Evolutionary conservation across 2,329 filamentous ascomycete species (phyloP).

Genomic region (Ceratocystis papillata): DNA sequence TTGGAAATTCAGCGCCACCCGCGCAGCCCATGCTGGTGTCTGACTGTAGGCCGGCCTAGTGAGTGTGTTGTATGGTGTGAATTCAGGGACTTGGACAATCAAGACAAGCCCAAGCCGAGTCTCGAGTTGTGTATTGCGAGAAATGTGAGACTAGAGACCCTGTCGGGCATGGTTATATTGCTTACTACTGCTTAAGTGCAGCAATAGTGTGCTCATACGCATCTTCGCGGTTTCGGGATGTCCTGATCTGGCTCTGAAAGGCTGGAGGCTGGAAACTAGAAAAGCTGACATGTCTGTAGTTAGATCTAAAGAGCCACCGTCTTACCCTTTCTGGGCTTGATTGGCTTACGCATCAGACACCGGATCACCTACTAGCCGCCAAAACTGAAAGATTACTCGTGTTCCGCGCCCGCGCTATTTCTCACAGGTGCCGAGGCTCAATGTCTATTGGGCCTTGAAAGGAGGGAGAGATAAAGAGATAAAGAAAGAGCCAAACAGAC

Average conservation of each 20-base stretch:
- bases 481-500: too few species aligned
- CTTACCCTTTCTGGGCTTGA: not conserved
- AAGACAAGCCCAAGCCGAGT: slow-evolving; percentile 5
- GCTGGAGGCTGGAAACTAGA: not conserved
- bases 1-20: not conserved
- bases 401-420: not conserved
- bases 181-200: not conserved
- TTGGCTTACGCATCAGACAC: slow-evolving; percentile 3
- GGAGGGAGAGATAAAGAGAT: not conserved
- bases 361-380: not conserved
- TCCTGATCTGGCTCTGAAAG: not conserved
- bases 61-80: not conserved
- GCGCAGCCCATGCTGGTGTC: not conserved
- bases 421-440: not conserved
- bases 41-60: not conserved
- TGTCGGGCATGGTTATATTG: not conserved
- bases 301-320: not conserved
- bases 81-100: not conserved
- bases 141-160: slow-evolving; percentile 1
- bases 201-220: not conserved
- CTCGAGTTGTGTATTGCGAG: not conserved
- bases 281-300: not conserved
- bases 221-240: not conserved
- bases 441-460: not conserved
- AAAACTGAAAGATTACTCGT: not conserved